phyloP scores from a whole-genome alignment of 192 early-diverging fungal genomes.

The Podila epigama region DNA sequence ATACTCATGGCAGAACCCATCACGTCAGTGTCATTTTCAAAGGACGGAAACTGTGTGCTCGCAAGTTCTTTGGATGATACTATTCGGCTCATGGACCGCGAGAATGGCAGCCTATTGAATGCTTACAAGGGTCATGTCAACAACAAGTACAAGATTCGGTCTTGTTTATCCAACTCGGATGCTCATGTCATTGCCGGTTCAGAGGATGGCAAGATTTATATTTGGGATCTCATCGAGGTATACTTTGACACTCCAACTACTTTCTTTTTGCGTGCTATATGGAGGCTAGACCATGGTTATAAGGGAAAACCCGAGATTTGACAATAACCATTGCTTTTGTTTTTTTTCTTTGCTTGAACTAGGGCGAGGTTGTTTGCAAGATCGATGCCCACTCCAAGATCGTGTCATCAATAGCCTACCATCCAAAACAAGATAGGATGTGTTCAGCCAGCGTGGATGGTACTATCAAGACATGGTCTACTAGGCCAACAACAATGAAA shows the following conservation, averaged over 20 bases:
- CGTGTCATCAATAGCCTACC: slow-evolving; percentile 74
- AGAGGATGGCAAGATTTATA: slow-evolving; percentile 86
- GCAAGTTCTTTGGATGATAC: slow-evolving; percentile 79
- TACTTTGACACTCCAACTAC: no score
- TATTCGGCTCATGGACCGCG: slow-evolving; percentile 86
- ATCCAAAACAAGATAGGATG: slow-evolving; percentile 67
- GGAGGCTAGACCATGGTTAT: no score
- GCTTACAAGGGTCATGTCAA: slow-evolving; percentile 88
- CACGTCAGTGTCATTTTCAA: slow-evolving; percentile 72
- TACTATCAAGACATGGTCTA: slow-evolving; percentile 66
- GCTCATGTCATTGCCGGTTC: slow-evolving; percentile 83
- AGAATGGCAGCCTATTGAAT: slow-evolving; percentile 73
- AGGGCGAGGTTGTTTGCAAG: slow-evolving; percentile 57
- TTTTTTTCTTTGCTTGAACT: slow-evolving; percentile 5
- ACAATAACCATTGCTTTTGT: no score
- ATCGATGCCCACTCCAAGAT: slow-evolving; percentile 64
- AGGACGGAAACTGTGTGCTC: slow-evolving; percentile 77
- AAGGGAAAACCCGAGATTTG: no score
- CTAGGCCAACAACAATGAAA: background rate
- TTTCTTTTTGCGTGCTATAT: background rate
- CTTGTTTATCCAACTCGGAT: slow-evolving; percentile 74
- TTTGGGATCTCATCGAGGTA: slow-evolving; percentile 86
- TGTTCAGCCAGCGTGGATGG: slow-evolving; percentile 76
- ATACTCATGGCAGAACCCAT: slow-evolving; percentile 74
- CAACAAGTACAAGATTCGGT: slow-evolving; percentile 75